Evolutionary conservation across 805 yeast genomes (phyloP).

Genomic region (Myxozyma udenii): DNA sequence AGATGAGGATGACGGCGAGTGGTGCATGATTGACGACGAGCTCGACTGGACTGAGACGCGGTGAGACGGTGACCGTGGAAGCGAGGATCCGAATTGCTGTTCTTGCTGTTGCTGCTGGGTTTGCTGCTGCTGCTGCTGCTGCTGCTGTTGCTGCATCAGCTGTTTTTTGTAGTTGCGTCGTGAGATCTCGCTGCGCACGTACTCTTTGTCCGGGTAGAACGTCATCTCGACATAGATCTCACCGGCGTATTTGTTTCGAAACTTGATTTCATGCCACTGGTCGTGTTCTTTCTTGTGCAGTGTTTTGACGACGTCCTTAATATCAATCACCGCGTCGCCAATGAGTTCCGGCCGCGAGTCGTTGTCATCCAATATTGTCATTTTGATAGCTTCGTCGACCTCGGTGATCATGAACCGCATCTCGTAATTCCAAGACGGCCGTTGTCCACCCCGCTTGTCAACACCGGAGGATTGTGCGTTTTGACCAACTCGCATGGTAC

Average conservation of each 20-base stretch:
- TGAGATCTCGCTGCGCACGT: neutral
- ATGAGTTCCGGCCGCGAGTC: slow-evolving; percentile 75
- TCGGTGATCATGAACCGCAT: slow-evolving; percentile 63
- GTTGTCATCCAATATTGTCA: slow-evolving; percentile 78
- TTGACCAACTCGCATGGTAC: slow-evolving; percentile 75
- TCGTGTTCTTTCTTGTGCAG: slow-evolving; percentile 74
- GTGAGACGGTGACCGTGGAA: neutral
- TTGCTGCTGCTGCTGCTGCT: neutral
- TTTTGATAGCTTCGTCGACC: slow-evolving; percentile 56
- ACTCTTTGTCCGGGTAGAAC: slow-evolving; percentile 51
- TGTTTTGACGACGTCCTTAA: slow-evolving; percentile 66
- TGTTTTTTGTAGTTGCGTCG: neutral
- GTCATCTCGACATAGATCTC: slow-evolving; percentile 88
- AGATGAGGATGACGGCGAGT: neutral
- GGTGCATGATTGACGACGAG: neutral
- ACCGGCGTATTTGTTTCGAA: slow-evolving; percentile 77
- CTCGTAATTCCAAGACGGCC: slow-evolving; percentile 83
- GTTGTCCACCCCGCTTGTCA: slow-evolving; percentile 86
- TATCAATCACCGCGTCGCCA: slow-evolving; percentile 76
- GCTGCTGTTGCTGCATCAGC: neutral
- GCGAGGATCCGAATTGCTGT: neutral
- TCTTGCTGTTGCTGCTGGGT: neutral
- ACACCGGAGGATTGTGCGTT: slow-evolving; percentile 75
- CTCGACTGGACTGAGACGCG: neutral
- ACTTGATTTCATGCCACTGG: slow-evolving; percentile 71